These are phyloP conservation scores for Backusella tuberculispora DNA, from an alignment of 192 early-diverging fungal species.

Conservation along the genomic window DNA sequence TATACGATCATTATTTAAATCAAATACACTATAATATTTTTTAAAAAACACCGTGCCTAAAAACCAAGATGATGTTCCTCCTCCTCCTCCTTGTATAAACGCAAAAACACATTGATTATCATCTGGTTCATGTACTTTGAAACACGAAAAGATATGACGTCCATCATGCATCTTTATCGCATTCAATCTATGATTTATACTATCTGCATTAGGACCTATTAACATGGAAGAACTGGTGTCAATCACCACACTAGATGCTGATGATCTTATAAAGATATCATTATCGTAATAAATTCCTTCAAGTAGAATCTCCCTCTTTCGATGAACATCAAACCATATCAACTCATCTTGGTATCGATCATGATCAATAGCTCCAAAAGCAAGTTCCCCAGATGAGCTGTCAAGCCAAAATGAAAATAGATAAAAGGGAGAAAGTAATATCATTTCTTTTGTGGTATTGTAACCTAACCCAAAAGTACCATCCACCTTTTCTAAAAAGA, in stretches of 20 bases:
- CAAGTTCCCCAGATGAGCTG: background rate
- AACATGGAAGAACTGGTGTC: background rate
- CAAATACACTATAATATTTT: background rate
- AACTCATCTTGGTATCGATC: conserved; percentile 3
- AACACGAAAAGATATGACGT: background rate
- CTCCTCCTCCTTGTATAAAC: background rate
- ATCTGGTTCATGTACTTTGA: background rate
- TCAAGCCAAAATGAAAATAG: background rate
- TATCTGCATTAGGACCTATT: background rate
- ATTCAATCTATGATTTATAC: background rate
- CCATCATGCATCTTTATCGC: background rate
- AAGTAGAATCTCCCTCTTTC: background rate
- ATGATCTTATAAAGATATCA: background rate
- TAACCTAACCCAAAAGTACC: background rate
- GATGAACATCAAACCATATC: background rate
- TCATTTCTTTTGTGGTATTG: background rate
- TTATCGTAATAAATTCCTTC: background rate
- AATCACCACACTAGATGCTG: background rate
- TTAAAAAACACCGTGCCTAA: background rate
- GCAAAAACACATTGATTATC: background rate
- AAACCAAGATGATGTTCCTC: background rate
- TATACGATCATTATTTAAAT: background rate
- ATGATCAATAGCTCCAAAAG: conserved; percentile 1
- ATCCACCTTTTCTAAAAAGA: background rate
- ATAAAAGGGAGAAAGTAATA: background rate